Base-by-base conservation (phyloP, 1,284 basidiomycete genomes). In the Tremellales sp. region DNA sequence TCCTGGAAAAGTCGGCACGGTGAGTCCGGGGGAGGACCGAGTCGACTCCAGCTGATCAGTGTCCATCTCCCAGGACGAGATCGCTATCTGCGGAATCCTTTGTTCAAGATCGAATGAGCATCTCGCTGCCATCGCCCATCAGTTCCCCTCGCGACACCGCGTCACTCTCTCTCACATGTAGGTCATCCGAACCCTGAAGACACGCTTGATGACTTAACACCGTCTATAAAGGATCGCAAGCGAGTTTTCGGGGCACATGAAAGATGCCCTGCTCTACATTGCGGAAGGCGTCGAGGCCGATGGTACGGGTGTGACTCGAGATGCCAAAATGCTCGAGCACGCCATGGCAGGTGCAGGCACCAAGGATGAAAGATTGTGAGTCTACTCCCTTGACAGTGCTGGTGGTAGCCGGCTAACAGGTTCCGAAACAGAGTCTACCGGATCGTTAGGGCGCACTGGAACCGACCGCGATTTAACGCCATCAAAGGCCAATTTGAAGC, bases 221-320 rank as follows among this genome's bases (percentile, higher is more conserved):
- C 19, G 4, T 37, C 31, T 24, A n/a, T 8, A 6, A 45, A 68
- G 66, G 60, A 64, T 73, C 48, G 43, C 61, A n/a, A 52, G 48
- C 26, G 73, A 74, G 53, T 73, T 74, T 57, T 70, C 68, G 5
- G 73, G 73, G 22, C 73, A 74, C 56, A 73, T 74, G 71, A 54
- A 56, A 26, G 64, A 69, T 40, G 66, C 55, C 3, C 56, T 73
- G 9, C 51, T 64, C 38, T 69, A 65, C 56, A 60, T 74, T 26
- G 70, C 63, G 16, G 52, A 58, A 18, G 63, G 56, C 6, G 63
- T 56, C 27, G 73, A 74, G 51, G 51, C 43, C 22, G 70, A 71
- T 32, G 71, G 71, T 2, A 58, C 63, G 40, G 72, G 71, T 34
- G 63, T 73, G 12, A 49, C 63, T 16, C 58, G 71, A 22, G 72